Percentiles rank a stretch among this genome's conserved stretches.
Evolutionary conservation across 2,329 filamentous ascomycete genomes (phyloP).

Genomic region (Colletotrichum sp.): DNA sequence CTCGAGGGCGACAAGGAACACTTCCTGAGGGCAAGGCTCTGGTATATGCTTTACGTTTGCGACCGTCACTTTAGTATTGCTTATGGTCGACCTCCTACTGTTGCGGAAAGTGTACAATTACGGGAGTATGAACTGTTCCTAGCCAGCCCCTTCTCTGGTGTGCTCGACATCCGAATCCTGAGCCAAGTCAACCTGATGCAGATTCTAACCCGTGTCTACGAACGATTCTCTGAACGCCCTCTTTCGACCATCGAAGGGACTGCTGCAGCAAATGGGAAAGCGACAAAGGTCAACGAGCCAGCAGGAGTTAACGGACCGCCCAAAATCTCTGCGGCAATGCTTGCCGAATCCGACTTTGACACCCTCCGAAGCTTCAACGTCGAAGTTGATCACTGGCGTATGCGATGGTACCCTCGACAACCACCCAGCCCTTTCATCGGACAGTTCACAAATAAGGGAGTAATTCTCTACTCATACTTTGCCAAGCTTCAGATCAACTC

Average conservation of each 20-base stretch:
- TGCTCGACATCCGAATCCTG: slow-evolving; percentile 23
- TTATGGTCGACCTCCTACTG: slow-evolving; percentile 34
- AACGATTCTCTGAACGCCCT: slow-evolving; percentile 19
- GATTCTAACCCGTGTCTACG: slow-evolving; percentile 25
- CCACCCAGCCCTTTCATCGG: slow-evolving; percentile 30
- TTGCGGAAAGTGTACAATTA: slow-evolving; percentile 23
- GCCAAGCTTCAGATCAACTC: slow-evolving; percentile 42
- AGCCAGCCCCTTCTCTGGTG: slow-evolving; percentile 23
- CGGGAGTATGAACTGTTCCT: slow-evolving; percentile 31
- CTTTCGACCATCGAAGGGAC: background rate
- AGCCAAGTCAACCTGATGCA: slow-evolving; percentile 27
- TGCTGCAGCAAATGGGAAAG: background rate
- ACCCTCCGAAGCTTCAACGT: slow-evolving; percentile 43
- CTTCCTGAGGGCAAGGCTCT: slow-evolving; percentile 60
- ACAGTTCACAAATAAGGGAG: slow-evolving; percentile 45
- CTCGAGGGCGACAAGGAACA: slow-evolving; percentile 51
- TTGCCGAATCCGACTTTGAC: slow-evolving; percentile 39
- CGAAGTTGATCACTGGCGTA: slow-evolving; percentile 45
- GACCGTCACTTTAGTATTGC: slow-evolving; percentile 37
- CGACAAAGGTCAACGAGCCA: fast-evolving
- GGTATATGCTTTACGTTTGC: slow-evolving; percentile 51
- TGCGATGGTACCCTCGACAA: slow-evolving; percentile 24
- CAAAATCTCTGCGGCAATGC: slow-evolving; percentile 14
- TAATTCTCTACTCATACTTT: slow-evolving; percentile 22
- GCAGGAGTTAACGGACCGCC: fast-evolving